Evolutionary conservation across 257 asterid genomes (phyloP).

Genomic region (Osmanthus fragrans): DNA sequence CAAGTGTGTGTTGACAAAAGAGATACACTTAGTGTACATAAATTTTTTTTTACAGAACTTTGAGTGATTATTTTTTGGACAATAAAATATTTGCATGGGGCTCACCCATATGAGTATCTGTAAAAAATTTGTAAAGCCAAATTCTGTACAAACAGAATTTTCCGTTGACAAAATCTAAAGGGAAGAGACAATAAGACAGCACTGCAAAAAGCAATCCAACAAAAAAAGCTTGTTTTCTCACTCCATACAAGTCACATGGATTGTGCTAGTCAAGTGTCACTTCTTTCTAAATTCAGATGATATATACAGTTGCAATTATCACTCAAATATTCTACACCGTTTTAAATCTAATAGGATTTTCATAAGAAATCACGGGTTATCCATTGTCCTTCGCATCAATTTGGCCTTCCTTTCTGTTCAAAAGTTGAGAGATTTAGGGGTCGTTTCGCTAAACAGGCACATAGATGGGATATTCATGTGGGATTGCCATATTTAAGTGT

Average conservation of each 20-base stretch:
- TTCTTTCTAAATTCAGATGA: conserved; percentile 15
- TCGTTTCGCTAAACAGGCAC: not conserved
- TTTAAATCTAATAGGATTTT: not conserved
- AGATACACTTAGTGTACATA: no score
- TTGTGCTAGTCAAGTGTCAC: conserved; percentile 30
- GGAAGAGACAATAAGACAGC: not conserved
- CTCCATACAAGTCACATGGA: conserved; percentile 47
- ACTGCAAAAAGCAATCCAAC: conserved; percentile 18
- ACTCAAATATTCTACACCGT: conserved; percentile 15
- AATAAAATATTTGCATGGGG: no score
- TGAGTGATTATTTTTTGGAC: no score
- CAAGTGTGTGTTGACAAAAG: not conserved
- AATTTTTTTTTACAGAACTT: no score
- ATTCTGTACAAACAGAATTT: no score
- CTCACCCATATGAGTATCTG: no score
- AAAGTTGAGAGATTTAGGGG: not conserved
- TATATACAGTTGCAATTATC: conserved; percentile 3
- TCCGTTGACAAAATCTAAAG: no score
- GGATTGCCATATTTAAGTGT: no score
- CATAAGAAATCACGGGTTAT: conserved; percentile 11
- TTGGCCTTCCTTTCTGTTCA: not conserved
- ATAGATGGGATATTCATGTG: not conserved
- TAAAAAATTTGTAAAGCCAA: no score
- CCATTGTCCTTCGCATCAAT: not conserved
- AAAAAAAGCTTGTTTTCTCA: conserved; percentile 26